A percentile compares a stretch with the other conserved stretches of the same genome.
Conservation (phyloP, 2,329 filamentous ascomycete genomes). For the Cercospora citrullina region DNA sequence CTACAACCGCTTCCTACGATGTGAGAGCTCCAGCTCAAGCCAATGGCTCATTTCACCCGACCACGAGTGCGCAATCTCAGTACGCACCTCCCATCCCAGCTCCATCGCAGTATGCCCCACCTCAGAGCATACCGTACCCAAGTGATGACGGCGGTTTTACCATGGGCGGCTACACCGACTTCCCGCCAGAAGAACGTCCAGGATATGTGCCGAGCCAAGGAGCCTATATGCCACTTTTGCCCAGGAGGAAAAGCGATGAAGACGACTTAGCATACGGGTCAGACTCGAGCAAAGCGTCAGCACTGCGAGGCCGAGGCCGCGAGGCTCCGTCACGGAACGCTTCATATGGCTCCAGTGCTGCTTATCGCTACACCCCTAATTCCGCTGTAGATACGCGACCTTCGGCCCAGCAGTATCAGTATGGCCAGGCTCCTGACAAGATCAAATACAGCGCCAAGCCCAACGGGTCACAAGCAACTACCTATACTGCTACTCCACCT, state of each 20-base stretch:
- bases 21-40: constrained; percentile 41
- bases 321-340: constrained; percentile 23
- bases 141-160: constrained; percentile 39
- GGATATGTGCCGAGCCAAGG: constrained; percentile 35
- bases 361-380: constrained; percentile 28
- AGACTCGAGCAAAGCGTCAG: constrained; percentile 20
- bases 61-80: constrained; percentile 13
- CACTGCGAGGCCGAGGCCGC: constrained; percentile 4
- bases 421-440: constrained; percentile 44
- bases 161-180: constrained; percentile 48
- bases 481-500: constrained; percentile 25
- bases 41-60: constrained; percentile 9
- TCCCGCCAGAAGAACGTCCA: constrained; percentile 47
- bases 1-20: constrained; percentile 41
- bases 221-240: constrained; percentile 23
- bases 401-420: constrained; percentile 34
- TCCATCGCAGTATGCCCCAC: constrained; percentile 6
- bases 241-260: constrained; percentile 26
- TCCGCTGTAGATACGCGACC: constrained; percentile 28
- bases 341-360: constrained; percentile 25
- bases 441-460: constrained; percentile 48
- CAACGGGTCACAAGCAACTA: constrained; percentile 9
- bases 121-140: constrained; percentile 31
- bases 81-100: constrained; percentile 22
- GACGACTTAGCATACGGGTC: constrained; percentile 38